Conservation (phyloP, 768 basidiomycete species). For the Tylopilus vinaceipallidus region DNA sequence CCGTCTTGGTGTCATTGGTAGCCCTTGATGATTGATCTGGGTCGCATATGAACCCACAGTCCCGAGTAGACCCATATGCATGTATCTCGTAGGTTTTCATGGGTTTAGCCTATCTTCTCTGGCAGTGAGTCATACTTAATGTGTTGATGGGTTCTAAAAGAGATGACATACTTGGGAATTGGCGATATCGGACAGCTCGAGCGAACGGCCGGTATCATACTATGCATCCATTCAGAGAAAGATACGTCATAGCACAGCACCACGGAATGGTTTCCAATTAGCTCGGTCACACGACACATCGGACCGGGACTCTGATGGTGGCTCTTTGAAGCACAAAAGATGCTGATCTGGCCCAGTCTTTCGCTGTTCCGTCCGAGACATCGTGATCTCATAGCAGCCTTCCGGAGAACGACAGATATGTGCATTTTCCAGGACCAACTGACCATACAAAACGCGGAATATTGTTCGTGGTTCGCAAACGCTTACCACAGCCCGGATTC, state of each 20-base stretch:
- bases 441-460: not conserved
- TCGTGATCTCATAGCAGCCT: not conserved
- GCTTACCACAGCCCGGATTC: not conserved
- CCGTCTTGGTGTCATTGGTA: no score
- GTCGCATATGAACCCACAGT: no score
- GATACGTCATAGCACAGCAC: not conserved
- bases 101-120: no score
- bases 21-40: no score
- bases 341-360: not conserved
- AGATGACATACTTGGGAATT: no score
- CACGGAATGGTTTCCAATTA: not conserved
- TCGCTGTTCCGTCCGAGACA: conserved; percentile 16
- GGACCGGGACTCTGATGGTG: not conserved
- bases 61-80: no score
- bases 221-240: no score
- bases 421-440: not conserved
- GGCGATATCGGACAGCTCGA: no score
- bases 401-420: conserved; percentile 8
- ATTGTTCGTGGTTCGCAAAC: not conserved
- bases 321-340: not conserved
- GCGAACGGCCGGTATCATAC: no score
- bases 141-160: no score
- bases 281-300: conserved; percentile 1
- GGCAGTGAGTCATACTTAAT: no score
- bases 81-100: no score